Evolutionary conservation across 208 protist species (phyloP), one percentile per base, ranked within the genome.

Genomic region (Wallacemonas sp.): DNA sequence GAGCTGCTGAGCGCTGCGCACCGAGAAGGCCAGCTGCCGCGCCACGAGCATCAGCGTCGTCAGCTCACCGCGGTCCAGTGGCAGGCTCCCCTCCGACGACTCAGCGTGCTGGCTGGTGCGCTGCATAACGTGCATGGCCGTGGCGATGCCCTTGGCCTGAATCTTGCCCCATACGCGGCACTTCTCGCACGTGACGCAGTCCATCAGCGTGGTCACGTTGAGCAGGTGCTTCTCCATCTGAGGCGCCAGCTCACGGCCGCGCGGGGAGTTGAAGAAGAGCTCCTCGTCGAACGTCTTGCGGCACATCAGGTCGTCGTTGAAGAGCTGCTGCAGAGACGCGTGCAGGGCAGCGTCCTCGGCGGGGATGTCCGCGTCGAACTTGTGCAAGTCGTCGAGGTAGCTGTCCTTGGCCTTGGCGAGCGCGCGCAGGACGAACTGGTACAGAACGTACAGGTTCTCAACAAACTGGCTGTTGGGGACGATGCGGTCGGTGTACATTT

Each of bases 161-260:
- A 97, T 67, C 65, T 97, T 97, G 7, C 91, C 93, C 91, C 91
- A 97, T 20, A 96, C 78, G 50, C 89, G 86, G 57, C 93, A 97
- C 70, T 97, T 97, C 67, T 97, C 90, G 78, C 93, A 97, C 4
- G 87, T 83, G 12, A 97, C 88, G 67, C 93, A 97, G 67, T 97
- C 90, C 88, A 97, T 96, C 39, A 97, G 55, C 18, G 33, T 79
- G 31, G 86, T 92, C 16, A 97, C 83, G 57, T 97, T 97, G 1
- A 70, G 45, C 70, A 97, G 81, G 50, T 90, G 81, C 7, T 23
- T 32, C 68, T 86, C 88, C 74, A 97, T 95, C 77, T 90, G 72
- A 2, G 81, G 79, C 18, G 89, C 72, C 22, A 93, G 74, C 22
- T 76, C 49, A 29, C 61, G 52, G 11, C 72, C 86, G 16, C 79